phyloP scores from a whole-genome alignment of 129 eudicot species.

The Escallonia rubra region DNA sequence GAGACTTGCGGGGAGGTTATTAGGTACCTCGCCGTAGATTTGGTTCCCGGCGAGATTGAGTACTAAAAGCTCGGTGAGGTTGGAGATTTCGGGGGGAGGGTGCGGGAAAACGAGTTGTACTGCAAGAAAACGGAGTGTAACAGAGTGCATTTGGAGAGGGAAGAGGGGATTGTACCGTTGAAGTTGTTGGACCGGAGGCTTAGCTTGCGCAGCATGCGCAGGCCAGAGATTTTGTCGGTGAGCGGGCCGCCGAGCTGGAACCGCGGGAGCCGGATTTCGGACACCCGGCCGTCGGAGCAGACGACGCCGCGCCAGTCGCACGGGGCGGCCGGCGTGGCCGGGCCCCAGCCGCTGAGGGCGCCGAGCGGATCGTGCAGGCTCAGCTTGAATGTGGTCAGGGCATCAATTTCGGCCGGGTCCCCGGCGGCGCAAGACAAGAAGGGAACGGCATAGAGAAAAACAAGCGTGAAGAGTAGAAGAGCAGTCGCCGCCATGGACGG shows the following conservation, averaged over 20 bases:
- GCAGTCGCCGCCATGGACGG: slow-evolving; percentile 25
- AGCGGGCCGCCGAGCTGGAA: slow-evolving; percentile 52
- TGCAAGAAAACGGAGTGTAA: slow-evolving; percentile 45
- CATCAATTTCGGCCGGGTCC: slow-evolving; percentile 39
- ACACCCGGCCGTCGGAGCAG: slow-evolving; percentile 41
- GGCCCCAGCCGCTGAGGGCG: slow-evolving; percentile 45
- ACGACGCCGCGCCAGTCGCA: slow-evolving; percentile 81
- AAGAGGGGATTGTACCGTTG: slow-evolving; percentile 39
- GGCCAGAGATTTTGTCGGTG: slow-evolving; percentile 25
- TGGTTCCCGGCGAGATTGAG: slow-evolving; percentile 51
- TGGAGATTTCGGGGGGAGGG: slow-evolving; percentile 35
- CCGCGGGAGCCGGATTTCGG: slow-evolving; percentile 55
- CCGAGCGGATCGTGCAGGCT: slow-evolving; percentile 50
- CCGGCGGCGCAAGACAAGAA: slow-evolving; percentile 22
- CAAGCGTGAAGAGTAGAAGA: slow-evolving; percentile 1
- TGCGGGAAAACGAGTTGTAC: slow-evolving; percentile 51
- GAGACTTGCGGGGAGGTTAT: slow-evolving; percentile 25
- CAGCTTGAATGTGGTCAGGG: slow-evolving; percentile 35
- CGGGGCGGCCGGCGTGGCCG: slow-evolving; percentile 52
- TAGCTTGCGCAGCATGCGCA: slow-evolving; percentile 54
- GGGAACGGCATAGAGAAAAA: slow-evolving; percentile 12
- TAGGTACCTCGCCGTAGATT: slow-evolving; percentile 49
- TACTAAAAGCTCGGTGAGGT: slow-evolving; percentile 26
- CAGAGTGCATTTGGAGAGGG: slow-evolving; percentile 34
- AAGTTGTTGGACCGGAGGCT: slow-evolving; percentile 50